Percentiles rank a stretch among this genome's conserved stretches.
phyloP scores from a whole-genome alignment of 768 basidiomycete species.

The Cyclocybe cylindracea region DNA sequence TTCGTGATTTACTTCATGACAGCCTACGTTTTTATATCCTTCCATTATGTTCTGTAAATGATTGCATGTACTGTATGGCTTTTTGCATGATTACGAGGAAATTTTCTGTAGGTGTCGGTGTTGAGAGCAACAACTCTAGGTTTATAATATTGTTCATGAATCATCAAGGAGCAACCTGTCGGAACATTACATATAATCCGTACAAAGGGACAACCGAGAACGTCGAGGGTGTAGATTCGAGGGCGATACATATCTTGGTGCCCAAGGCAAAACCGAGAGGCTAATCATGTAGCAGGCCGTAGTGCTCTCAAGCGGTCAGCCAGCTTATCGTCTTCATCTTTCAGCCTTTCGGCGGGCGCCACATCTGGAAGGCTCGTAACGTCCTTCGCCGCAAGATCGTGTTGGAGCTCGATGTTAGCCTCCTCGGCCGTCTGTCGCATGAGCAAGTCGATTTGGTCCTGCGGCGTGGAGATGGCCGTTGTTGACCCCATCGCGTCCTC shows the following conservation, averaged over 20 bases:
- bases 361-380: conserved; percentile 61
- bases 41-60: too few relatives aligned
- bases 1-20: too few relatives aligned
- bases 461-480: conserved; percentile 90
- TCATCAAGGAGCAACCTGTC: neutral
- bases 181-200: neutral
- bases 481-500: conserved; percentile 95
- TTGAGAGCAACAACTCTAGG: neutral
- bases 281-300: conserved; percentile 65
- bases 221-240: neutral
- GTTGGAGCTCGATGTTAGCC: conserved; percentile 92
- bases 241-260: neutral
- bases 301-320: conserved; percentile 89
- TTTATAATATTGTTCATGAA: neutral
- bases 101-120: too few relatives aligned
- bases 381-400: conserved; percentile 77
- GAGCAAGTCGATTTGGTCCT: conserved; percentile 94
- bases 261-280: neutral
- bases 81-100: too few relatives aligned
- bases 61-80: too few relatives aligned
- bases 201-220: neutral
- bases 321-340: conserved; percentile 79
- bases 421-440: conserved; percentile 96
- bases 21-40: too few relatives aligned
- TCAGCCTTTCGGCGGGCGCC: conserved; percentile 44